Conservation (phyloP, 176 grass and related monocot genomes). For the Oropetium thomaeum region DNA sequence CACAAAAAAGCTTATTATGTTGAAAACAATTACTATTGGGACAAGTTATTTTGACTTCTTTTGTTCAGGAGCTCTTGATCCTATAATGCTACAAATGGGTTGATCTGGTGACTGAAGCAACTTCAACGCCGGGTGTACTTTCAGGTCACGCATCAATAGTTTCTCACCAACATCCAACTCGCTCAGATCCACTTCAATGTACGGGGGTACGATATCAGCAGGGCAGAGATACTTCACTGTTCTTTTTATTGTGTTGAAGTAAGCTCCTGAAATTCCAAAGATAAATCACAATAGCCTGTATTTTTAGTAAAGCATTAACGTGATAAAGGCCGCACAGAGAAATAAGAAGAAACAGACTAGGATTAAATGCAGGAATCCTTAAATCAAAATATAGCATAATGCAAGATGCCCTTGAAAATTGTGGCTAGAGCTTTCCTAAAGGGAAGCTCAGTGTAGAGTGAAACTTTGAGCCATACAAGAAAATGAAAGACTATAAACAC, state of each 20-base stretch:
- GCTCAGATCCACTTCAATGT: conserved; percentile 96
- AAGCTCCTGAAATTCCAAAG: conserved; percentile 59
- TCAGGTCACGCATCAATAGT: conserved; percentile 72
- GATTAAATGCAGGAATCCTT: not conserved
- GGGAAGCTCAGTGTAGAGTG: not conserved
- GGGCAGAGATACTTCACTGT: conserved; percentile 92
- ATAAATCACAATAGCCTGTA: conserved; percentile 18
- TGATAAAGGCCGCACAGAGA: conserved; percentile 3
- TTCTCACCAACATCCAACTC: conserved; percentile 84
- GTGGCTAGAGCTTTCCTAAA: not conserved
- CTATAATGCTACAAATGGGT: conserved; percentile 80
- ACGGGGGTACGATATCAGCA: conserved; percentile 88
- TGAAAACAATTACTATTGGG: not conserved
- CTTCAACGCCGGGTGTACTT: conserved; percentile 72
- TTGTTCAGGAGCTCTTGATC: conserved; percentile 64
- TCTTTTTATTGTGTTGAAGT: conserved; percentile 95
- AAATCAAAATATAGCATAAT: not conserved
- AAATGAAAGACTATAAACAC: not conserved
- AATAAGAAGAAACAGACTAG: not conserved
- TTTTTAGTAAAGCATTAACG: not conserved
- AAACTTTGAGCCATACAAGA: not conserved
- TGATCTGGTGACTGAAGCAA: conserved; percentile 70
- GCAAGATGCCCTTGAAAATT: not conserved
- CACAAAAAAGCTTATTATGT: conserved; percentile 35
- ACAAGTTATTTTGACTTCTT: conserved; percentile 68